Evolutionary conservation across 1,139 yeast genomes (phyloP).

Genomic region (Hansenula sp.): DNA sequence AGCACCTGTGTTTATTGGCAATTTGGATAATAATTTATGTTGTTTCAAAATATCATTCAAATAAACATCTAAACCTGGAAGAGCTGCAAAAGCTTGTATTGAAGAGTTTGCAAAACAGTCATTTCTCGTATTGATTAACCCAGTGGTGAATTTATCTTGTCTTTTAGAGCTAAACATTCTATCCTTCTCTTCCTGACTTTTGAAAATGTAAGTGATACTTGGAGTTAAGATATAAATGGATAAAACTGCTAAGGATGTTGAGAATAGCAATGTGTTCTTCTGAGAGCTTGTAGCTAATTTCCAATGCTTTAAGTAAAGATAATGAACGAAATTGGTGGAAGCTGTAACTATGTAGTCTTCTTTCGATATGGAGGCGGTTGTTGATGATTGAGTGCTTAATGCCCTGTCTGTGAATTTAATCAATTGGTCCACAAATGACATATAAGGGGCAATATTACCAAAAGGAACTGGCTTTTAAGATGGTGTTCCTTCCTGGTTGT

Average conservation of each 20-base stretch:
- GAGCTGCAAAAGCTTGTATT: conserved; percentile 75
- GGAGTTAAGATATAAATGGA: conserved; percentile 28
- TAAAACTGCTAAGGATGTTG: conserved; percentile 12
- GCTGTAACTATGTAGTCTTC: conserved; percentile 12
- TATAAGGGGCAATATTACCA: neutral
- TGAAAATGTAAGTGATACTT: conserved; percentile 15
- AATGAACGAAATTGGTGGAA: conserved; percentile 11
- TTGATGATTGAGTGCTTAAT: neutral
- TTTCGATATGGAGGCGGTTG: conserved; percentile 3
- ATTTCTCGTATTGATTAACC: conserved; percentile 74
- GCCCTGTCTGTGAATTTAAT: neutral
- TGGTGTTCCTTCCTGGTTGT: too few relatives aligned
- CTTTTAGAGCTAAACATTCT: conserved; percentile 36
- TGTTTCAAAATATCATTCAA: conserved; percentile 40
- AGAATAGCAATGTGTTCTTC: conserved; percentile 17
- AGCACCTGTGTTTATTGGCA: conserved; percentile 11
- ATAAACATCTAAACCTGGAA: conserved; percentile 62
- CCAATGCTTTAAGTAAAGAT: conserved; percentile 20
- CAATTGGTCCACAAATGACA: conserved; percentile 4
- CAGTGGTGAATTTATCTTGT: conserved; percentile 78
- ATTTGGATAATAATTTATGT: conserved; percentile 22
- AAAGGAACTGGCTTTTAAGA: too few relatives aligned
- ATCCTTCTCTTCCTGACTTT: conserved; percentile 14
- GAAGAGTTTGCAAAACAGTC: conserved; percentile 95
- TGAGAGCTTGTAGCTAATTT: conserved; percentile 8